Percentiles rank a stretch among this genome's conserved stretches.
Conservation (phyloP, 768 basidiomycete genomes). For the Ephemerocybe angulata region DNA sequence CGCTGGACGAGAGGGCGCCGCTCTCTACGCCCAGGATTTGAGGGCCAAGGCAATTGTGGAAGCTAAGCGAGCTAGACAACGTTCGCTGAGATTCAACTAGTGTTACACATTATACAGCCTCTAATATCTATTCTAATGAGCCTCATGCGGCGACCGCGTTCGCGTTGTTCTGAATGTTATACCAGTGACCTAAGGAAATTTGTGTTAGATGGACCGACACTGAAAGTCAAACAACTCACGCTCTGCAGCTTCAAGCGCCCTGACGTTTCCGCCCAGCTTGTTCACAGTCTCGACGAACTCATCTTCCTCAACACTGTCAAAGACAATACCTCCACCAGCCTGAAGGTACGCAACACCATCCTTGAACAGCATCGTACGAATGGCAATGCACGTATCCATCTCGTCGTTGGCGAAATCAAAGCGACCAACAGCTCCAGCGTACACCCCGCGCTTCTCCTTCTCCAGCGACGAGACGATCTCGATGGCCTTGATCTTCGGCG, state of each 20-base stretch:
- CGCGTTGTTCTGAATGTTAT: slow-evolving; percentile 52
- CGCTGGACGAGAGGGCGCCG: slow-evolving; percentile 74
- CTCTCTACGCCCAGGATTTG: slow-evolving; percentile 34
- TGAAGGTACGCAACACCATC: slow-evolving; percentile 88
- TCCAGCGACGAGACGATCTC: slow-evolving; percentile 87
- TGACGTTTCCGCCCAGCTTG: slow-evolving; percentile 84
- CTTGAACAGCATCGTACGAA: slow-evolving; percentile 97
- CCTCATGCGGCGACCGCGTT: slow-evolving; percentile 19
- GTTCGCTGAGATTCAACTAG: slow-evolving; percentile 14
- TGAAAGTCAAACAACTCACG: slow-evolving; percentile 46
- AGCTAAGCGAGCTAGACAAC: slow-evolving; percentile 23
- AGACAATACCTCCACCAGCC: slow-evolving; percentile 96
- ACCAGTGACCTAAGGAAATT: slow-evolving; percentile 58
- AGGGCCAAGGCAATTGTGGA: slow-evolving; percentile 27
- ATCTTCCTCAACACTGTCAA: slow-evolving; percentile 95
- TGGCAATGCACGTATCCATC: slow-evolving; percentile 99
- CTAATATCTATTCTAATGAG: slow-evolving; percentile 17
- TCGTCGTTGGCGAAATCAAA: slow-evolving; percentile 94
- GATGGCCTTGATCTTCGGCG: slow-evolving; percentile 98
- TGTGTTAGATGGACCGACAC: slow-evolving; percentile 17
- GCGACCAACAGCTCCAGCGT: slow-evolving; percentile 96
- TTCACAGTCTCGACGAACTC: slow-evolving; percentile 95
- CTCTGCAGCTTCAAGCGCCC: slow-evolving; percentile 85
- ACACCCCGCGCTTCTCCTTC: slow-evolving; percentile 86
- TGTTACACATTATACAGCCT: slow-evolving; percentile 14